Base-by-base conservation (phyloP, 2,329 filamentous ascomycete genomes). In the Penicillium fuscoglaucum region DNA sequence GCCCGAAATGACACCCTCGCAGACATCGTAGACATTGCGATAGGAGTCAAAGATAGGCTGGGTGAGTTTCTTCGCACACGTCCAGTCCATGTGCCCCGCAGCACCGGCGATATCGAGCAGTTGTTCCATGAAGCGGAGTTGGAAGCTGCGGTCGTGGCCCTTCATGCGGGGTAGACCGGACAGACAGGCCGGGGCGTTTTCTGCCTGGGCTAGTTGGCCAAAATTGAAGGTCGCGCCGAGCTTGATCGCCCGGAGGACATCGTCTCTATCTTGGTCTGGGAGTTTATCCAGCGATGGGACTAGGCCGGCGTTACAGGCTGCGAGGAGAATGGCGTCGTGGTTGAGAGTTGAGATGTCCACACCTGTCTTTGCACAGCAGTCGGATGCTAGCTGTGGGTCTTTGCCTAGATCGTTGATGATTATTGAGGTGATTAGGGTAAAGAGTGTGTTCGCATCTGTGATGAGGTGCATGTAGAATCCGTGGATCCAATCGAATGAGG, bases 51-150 rank as follows among this genome's bases (percentile, higher is more conserved):
- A 63, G 6, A 62, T 55, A 10, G 60, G 55, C 28, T 63, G 57
- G 3, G 39, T 60, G 15, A 63, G 52, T 31, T 58, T 62, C 39
- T 60, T 62, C 7, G 61, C 61, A 7, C 60, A 59, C 1, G 52
- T 63, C 52, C 55, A 60, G 24, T 62, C 52, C 57, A 60, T 62
- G 17, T 63, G 61, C 2, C 61, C 61, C 9, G 60, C 60, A 3
- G 57, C 61, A 28, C 61, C 61, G 0, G 61, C 51, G 19, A 63
- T 58, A 21, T 63, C 57, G 6, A 63, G 49, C 41, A 63, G 7
- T 26, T 64, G 57, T 35, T 62, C 57, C 60, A 64, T 64, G 24
- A 64, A 64, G 15, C 60, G 55, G 3, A 64, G 46, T n/a, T 49
- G 53, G 24, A 64, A 62, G 35, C 55, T 57, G 26, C 52, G 55